A percentile compares a stretch with the other conserved stretches of the same genome.
Conservation (phyloP, 805 yeast genomes). For the Komagataella populi region DNA sequence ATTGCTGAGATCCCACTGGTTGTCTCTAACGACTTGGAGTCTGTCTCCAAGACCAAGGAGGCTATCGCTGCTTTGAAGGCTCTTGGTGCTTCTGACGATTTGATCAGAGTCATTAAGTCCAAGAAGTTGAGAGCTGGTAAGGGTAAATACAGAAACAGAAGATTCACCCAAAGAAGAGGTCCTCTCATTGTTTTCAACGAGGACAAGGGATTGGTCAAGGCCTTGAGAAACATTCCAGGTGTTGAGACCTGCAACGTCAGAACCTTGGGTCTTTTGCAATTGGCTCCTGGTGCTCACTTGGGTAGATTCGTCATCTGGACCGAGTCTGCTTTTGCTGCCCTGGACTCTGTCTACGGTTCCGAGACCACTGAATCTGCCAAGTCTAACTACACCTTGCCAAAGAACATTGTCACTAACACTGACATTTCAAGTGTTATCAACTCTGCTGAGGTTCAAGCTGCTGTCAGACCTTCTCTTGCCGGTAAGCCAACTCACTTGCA, state of each 20-base stretch:
- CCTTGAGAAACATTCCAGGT: conserved; percentile 99
- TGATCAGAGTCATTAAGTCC: conserved; percentile 95
- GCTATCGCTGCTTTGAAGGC: conserved; percentile 98
- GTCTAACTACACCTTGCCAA: conserved; percentile 85
- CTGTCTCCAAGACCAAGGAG: conserved; percentile 93
- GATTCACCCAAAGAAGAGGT: conserved; percentile 99
- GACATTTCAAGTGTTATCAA: conserved; percentile 95
- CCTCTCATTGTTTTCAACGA: conserved; percentile 97
- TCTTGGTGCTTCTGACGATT: conserved; percentile 97
- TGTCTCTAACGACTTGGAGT: conserved; percentile 85
- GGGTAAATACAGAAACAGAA: conserved; percentile 99
- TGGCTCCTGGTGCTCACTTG: conserved; percentile 99
- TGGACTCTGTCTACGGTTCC: conserved; percentile 96
- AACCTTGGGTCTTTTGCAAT: conserved; percentile 89
- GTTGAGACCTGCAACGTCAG: conserved; percentile 92
- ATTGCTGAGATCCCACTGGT: conserved; percentile 98
- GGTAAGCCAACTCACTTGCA: conserved; percentile 83
- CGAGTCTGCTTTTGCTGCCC: conserved; percentile 92
- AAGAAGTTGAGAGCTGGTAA: conserved; percentile 99
- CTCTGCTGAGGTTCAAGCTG: conserved; percentile 98
- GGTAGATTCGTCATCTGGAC: conserved; percentile 99
- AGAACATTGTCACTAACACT: conserved; percentile 88
- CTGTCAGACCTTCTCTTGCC: conserved; percentile 69
- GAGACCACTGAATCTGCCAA: conserved; percentile 74
- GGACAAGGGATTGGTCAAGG: conserved; percentile 96